Conservation (phyloP, 78 protist genomes). For the Pigoraptor vietnamica region DNA sequence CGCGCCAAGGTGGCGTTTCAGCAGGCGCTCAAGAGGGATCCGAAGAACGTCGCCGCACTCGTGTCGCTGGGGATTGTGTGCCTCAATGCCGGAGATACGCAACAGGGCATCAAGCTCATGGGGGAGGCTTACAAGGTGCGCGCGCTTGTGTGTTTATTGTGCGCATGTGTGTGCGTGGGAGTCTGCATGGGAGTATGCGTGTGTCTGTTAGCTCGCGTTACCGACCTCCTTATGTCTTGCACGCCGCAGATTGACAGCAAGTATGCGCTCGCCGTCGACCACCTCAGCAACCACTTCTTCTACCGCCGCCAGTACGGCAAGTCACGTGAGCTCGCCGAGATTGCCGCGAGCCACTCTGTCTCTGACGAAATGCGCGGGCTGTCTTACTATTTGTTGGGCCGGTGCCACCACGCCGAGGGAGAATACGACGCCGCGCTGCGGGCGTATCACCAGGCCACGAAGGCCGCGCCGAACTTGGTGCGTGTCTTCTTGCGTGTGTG, state of each 20-base stretch:
- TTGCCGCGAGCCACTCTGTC: conserved; percentile 17
- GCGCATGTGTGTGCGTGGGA: no score
- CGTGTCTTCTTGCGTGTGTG: neutral
- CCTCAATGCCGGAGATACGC: conserved; percentile 5
- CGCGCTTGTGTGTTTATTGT: neutral
- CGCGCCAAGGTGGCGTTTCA: conserved; percentile 33
- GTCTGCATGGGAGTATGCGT: no score
- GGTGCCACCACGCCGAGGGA: conserved; percentile 28
- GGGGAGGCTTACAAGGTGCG: neutral
- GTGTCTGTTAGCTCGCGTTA: no score
- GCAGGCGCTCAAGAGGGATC: conserved; percentile 49
- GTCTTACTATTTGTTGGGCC: conserved; percentile 17
- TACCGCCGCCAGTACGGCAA: conserved; percentile 20
- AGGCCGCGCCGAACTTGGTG: neutral
- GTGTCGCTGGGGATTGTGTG: conserved; percentile 25
- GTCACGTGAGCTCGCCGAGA: conserved; percentile 22
- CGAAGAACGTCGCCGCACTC: conserved; percentile 46
- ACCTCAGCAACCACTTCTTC: conserved; percentile 60
- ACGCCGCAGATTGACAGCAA: conserved; percentile 14
- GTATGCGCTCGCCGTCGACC: conserved; percentile 42
- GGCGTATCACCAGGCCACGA: conserved; percentile 28
- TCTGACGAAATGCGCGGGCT: conserved; percentile 31
- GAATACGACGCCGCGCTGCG: conserved; percentile 39
- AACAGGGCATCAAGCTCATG: conserved; percentile 5
- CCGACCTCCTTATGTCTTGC: no score